These are phyloP conservation scores for Ophiobolus disseminans DNA, from an alignment of 2,329 filamentous ascomycete genomes.

Conservation along the genomic window DNA sequence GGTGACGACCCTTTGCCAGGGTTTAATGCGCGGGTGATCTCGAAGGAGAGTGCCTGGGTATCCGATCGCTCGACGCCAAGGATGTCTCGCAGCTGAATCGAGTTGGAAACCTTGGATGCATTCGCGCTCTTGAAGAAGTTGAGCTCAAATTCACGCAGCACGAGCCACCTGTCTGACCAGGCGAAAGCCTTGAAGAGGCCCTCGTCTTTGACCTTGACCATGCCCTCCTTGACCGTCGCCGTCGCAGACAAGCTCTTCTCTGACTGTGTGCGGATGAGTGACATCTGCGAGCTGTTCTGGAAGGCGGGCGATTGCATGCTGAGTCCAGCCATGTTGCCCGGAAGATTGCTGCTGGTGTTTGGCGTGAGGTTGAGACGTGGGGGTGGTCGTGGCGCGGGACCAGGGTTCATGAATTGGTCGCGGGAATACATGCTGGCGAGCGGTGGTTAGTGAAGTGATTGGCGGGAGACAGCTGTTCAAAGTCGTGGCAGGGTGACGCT, in stretches of 20 bases:
- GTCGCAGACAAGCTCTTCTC: constrained; percentile 47
- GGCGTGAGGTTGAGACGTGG: constrained; percentile 82
- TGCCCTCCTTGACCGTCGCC: constrained; percentile 66
- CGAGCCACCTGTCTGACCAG: constrained; percentile 91
- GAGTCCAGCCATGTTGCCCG: constrained; percentile 81
- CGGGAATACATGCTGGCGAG: constrained; percentile 64
- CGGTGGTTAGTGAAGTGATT: constrained; percentile 15
- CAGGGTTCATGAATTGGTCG: constrained; percentile 91
- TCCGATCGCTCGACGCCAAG: constrained; percentile 91
- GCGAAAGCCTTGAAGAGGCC: constrained; percentile 79
- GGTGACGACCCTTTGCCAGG: constrained; percentile 65
- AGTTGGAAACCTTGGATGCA: constrained; percentile 80
- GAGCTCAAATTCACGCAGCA: constrained; percentile 88
- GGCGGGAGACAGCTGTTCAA: constrained; percentile 2
- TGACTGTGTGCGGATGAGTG: constrained; percentile 51
- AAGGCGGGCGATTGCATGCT: constrained; percentile 68
- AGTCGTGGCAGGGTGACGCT: constrained; percentile 4
- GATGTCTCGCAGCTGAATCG: constrained; percentile 84
- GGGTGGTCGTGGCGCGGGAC: constrained; percentile 89
- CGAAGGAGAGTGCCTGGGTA: constrained; percentile 88
- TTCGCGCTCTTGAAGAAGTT: constrained; percentile 94
- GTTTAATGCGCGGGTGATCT: constrained; percentile 80
- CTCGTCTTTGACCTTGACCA: constrained; percentile 89
- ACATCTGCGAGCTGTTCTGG: constrained; percentile 46
- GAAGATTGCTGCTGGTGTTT: constrained; percentile 69